Evolutionary conservation across 768 basidiomycete species (phyloP), one percentile per base, ranked within the genome.

Genomic region (Roridomyces roridus): DNA sequence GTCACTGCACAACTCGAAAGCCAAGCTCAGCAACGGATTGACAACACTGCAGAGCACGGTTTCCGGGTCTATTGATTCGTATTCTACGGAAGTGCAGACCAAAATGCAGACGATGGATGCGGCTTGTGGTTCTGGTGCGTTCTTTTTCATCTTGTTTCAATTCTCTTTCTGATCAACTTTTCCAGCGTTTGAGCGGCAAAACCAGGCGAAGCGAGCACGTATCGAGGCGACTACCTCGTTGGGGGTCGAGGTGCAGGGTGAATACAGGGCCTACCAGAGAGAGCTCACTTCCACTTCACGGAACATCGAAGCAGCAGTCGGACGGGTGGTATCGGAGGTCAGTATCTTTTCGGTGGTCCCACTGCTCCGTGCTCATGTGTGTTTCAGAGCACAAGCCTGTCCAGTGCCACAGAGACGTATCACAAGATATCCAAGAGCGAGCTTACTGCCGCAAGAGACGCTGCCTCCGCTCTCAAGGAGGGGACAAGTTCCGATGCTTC

Each of bases 121-220:
- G 6, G 75, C 80, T 18, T 83, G 75, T 57, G 71, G 71, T 41
- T 69, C 77, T 62, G 81, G 84, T 83, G 59, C 53, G 78, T 63
- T 24, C 0, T 31, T 21, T 56, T 44, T 14, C 34, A 25, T 54
- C 26, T 35, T 20, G 35, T 44, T 9, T 12, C 26, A 23, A 35
- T 21, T 47, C 17, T 15, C 55, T 40, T 60, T 50, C n/a, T 24
- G 34, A 1, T n/a, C n/a, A n/a, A n/a, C n/a, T n/a, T n/a, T n/a
- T n/a, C n/a, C 59, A 87, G 89, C 84, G 28, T 80, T 90, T 59
- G 85, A 91, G 57, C 79, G 83, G 57, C 74, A 88, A 64, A 72
- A 74, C 39, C 78, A 82, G 50, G 80, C 85, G 15, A 94, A 94
- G 67, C 81, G 86, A 44, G 85, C 85, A 35, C 82, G 91, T 39